Evolutionary conservation across 73 alveolate species (phyloP), one percentile per base, ranked within the genome.

Genomic region (Effrenium voratum): DNA sequence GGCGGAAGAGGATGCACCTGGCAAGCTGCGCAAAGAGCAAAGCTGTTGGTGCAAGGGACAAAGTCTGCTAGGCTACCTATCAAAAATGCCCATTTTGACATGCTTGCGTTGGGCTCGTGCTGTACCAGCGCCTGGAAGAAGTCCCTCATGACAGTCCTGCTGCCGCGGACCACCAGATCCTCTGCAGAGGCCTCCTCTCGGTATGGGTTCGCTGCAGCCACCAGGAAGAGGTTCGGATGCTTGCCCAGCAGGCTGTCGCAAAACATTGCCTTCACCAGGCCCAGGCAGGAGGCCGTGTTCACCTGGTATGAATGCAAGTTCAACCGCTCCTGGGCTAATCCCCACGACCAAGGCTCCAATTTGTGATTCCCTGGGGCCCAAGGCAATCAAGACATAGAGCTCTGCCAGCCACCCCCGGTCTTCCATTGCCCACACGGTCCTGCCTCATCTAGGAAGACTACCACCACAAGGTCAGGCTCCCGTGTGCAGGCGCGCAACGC

Each of bases 1-100:
- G 94, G 94, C 57, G 94, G 94, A 59, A 85, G 77, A 44, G 94
- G 94, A 41, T 85, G 94, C 94, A 85, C 94, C 94, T 85, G 47
- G 5, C 80, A 19, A 6, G 19, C n/a, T n/a, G n/a, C n/a, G n/a
- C n/a, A n/a, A n/a, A n/a, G n/a, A n/a, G n/a, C n/a, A n/a, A n/a
- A n/a, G n/a, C n/a, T n/a, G n/a, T n/a, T n/a, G n/a, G n/a, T n/a
- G n/a, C n/a, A n/a, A n/a, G n/a, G n/a, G n/a, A n/a, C n/a, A n/a
- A n/a, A n/a, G n/a, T n/a, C n/a, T n/a, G n/a, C n/a, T n/a, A n/a
- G n/a, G n/a, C n/a, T n/a, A n/a, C n/a, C n/a, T n/a, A n/a, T n/a
- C n/a, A n/a, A n/a, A n/a, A n/a, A n/a, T n/a, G n/a, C n/a, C n/a
- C n/a, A n/a, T n/a, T n/a, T n/a, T n/a, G n/a, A n/a, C n/a, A n/a